Evolutionary conservation across 495 filamentous ascomycete genomes (phyloP).

Genomic region (Talaromyces stipitatus): DNA sequence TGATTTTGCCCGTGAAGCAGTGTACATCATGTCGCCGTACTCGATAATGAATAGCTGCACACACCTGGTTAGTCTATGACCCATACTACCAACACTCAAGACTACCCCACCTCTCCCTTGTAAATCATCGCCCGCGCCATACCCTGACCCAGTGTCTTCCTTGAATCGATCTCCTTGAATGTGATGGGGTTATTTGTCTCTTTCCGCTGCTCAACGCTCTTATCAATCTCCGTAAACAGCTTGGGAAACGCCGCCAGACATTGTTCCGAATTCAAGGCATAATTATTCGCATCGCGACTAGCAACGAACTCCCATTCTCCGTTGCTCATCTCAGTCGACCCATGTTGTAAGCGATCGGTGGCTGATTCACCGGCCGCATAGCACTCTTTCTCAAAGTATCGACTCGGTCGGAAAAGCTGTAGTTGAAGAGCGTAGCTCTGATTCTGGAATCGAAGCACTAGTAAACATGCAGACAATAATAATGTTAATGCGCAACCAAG

Average conservation of each 20-base stretch:
- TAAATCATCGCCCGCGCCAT: slow-evolving; percentile 29
- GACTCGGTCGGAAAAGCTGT: slow-evolving; percentile 5
- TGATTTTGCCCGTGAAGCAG: slow-evolving; percentile 16
- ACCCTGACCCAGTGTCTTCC: slow-evolving; percentile 6
- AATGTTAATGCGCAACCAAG: background rate
- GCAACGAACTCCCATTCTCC: slow-evolving; percentile 1
- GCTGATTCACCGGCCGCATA: background rate
- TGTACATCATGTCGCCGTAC: slow-evolving; percentile 20
- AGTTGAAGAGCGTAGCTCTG: background rate
- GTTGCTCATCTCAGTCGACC: background rate
- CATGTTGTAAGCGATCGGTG: slow-evolving; percentile 1
- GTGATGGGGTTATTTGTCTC: slow-evolving; percentile 14
- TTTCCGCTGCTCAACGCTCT: slow-evolving; percentile 19
- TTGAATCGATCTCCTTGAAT: slow-evolving; percentile 18
- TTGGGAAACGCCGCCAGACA: slow-evolving; percentile 39
- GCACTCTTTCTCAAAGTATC: slow-evolving; percentile 4
- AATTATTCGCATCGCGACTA: slow-evolving; percentile 29
- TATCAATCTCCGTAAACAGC: slow-evolving; percentile 36
- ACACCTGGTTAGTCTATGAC: background rate
- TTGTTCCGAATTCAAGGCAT: slow-evolving; percentile 25
- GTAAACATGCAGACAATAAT: background rate
- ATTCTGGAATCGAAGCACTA: background rate
- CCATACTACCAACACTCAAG: background rate
- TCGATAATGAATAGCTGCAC: slow-evolving; percentile 29
- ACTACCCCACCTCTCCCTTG: slow-evolving; percentile 18